phyloP scores from a whole-genome alignment of 148 eudicot genomes.

The Vaccinium macrocarpon region DNA sequence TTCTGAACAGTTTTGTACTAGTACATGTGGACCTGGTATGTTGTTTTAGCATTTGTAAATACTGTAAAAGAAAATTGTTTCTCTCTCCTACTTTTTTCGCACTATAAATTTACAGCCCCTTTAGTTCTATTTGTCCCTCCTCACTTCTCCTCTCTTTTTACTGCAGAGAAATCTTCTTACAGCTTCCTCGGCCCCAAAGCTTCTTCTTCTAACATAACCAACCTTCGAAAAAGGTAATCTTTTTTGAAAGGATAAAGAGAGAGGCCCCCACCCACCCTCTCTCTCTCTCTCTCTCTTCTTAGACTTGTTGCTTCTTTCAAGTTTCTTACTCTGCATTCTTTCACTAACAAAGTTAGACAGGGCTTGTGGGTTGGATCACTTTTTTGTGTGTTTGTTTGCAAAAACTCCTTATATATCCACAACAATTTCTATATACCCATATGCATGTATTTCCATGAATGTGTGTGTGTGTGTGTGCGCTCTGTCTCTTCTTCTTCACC shows the following conservation, averaged over 20 bases:
- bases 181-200: conserved; percentile 7
- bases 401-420: neutral
- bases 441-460: neutral
- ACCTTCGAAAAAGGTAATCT: conserved; percentile 50
- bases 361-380: conserved; percentile 7
- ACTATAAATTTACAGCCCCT: conserved; percentile 35
- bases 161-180: conserved; percentile 11
- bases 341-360: conserved; percentile 33
- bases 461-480: neutral
- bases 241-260: conserved; percentile 41
- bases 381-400: neutral
- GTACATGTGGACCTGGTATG: too few species aligned
- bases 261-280: conserved; percentile 28
- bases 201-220: conserved; percentile 26
- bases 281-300: neutral
- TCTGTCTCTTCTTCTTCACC: conserved; percentile 8
- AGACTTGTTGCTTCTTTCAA: neutral
- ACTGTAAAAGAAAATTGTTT: neutral
- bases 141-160: conserved; percentile 15
- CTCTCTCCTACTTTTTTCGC: conserved; percentile 25
- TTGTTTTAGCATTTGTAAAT: neutral
- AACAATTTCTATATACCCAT: neutral
- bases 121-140: conserved; percentile 31
- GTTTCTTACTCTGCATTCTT: neutral
- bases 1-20: too few species aligned